phyloP scores from a whole-genome alignment of 1,139 yeast species.

The Saccharomyces pastorianus region DNA sequence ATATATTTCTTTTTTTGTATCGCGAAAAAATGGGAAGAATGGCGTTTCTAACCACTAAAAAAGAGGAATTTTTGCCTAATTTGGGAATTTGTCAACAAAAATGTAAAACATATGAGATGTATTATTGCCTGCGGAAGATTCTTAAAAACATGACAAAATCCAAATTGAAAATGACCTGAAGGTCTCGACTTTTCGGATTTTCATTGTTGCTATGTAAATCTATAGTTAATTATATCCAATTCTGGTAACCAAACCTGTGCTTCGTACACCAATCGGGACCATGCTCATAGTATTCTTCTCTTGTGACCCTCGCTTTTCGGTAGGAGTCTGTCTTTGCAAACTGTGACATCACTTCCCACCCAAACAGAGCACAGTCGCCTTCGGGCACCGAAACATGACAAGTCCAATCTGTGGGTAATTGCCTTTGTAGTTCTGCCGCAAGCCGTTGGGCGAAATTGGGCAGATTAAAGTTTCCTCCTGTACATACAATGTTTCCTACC shows the following conservation, averaged over 20 bases:
- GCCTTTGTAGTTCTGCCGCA: constrained; percentile 50
- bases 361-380: constrained; percentile 37
- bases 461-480: constrained; percentile 75
- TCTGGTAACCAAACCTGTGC: constrained; percentile 60
- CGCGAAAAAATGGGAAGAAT: not conserved
- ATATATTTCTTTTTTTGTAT: not conserved
- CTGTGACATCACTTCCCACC: constrained; percentile 50
- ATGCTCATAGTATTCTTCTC: constrained; percentile 76
- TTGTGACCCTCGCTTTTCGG: constrained; percentile 52
- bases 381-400: constrained; percentile 44
- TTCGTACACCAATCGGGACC: constrained; percentile 71
- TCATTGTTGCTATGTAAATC: not conserved
- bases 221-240: constrained; percentile 22
- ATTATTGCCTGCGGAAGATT: not conserved
- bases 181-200: not conserved
- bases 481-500: constrained; percentile 67
- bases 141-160: not conserved
- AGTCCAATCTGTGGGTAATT: constrained; percentile 59
- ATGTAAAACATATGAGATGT: not conserved
- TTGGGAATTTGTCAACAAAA: not conserved
- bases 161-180: not conserved
- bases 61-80: not conserved
- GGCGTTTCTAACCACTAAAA: not conserved
- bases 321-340: constrained; percentile 47
- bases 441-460: constrained; percentile 62